These are phyloP conservation scores for Corymbia calophylla DNA, from an alignment of 441 rosid genomes.

Conservation along the genomic window DNA sequence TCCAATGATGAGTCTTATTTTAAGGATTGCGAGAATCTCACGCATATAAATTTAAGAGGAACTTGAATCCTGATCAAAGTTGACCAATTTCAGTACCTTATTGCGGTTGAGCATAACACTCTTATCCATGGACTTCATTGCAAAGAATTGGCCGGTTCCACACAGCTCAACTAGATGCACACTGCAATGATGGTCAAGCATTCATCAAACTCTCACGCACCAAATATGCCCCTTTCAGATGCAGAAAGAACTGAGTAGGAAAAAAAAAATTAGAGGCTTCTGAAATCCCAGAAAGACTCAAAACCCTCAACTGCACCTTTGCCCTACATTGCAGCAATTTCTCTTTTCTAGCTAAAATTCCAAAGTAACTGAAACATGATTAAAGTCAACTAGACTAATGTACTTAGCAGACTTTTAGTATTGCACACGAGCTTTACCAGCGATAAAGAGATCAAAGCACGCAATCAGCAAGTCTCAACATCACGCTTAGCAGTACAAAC, in stretches of 20 bases:
- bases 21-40: not conserved
- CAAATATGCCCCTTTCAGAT: not conserved
- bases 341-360: not conserved
- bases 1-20: not conserved
- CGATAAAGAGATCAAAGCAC: not conserved
- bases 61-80: not conserved
- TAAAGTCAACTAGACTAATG: not conserved
- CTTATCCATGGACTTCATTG: constrained; percentile 99
- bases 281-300: not conserved
- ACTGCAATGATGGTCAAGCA: constrained; percentile 31
- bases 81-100: constrained; percentile 41
- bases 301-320: not conserved
- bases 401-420: not conserved
- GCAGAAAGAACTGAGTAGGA: not conserved
- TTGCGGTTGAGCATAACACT: constrained; percentile 83
- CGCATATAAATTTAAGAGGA: not conserved
- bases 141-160: constrained; percentile 66
- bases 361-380: not conserved
- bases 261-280: not conserved
- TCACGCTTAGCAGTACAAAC: not conserved
- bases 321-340: not conserved
- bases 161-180: constrained; percentile 88
- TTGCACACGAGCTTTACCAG: not conserved
- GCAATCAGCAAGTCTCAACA: not conserved
- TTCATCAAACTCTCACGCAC: not conserved